phyloP scores from a whole-genome alignment of 202 grass and related monocot genomes.

The Musa balbisiana region DNA sequence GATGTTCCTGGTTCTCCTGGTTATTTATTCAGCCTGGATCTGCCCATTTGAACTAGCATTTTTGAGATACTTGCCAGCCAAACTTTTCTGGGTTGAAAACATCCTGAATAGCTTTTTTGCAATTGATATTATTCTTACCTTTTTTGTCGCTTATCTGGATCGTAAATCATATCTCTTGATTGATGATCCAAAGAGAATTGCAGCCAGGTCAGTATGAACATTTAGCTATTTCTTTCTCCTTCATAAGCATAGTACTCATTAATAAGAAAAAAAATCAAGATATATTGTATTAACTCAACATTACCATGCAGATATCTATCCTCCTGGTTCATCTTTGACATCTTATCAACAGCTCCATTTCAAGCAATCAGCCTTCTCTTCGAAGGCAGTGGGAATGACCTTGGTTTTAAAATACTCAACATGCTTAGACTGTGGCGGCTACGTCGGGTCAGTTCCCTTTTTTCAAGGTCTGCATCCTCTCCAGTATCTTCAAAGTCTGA shows the following conservation, averaged over 20 bases:
- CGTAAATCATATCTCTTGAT: slow-evolving; percentile 7
- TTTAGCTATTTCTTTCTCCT: neutral
- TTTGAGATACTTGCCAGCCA: slow-evolving; percentile 6
- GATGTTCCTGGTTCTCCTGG: slow-evolving; percentile 11
- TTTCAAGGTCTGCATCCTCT: slow-evolving; percentile 1
- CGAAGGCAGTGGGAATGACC: neutral
- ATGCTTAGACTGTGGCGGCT: neutral
- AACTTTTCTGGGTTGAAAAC: slow-evolving; percentile 2
- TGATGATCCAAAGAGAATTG: slow-evolving; percentile 16
- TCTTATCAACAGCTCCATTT: slow-evolving; percentile 14
- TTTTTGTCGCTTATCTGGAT: slow-evolving; percentile 9
- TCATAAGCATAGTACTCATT: too few relatives aligned
- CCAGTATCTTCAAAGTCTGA: neutral
- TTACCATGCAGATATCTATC: neutral
- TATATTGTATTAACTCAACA: neutral
- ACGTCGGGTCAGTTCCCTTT: slow-evolving; percentile 1
- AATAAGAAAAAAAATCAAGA: neutral
- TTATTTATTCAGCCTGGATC: slow-evolving; percentile 18
- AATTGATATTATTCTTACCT: slow-evolving; percentile 10
- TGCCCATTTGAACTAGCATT: slow-evolving; percentile 13
- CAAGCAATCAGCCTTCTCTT: slow-evolving; percentile 9
- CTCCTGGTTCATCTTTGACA: slow-evolving; percentile 12
- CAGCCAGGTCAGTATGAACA: neutral
- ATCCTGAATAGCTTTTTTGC: slow-evolving; percentile 10
- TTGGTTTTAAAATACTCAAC: slow-evolving; percentile 3